Base-by-base conservation (phyloP, 164 flowering plant genomes). In the Piper longum region DNA sequence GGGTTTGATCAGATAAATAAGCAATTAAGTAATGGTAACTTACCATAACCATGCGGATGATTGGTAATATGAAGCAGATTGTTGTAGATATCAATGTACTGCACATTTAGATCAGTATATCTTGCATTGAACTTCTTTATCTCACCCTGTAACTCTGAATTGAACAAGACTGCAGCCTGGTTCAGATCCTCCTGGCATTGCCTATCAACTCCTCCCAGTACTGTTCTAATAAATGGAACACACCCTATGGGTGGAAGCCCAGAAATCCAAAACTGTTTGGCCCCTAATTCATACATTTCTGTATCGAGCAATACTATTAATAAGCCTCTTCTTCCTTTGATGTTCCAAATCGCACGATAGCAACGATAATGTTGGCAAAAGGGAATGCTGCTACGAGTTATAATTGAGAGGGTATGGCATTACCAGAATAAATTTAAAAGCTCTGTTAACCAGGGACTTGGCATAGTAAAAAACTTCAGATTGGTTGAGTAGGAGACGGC, bases 361-460 rank as follows among this genome's bases (percentile, higher is more conserved):
- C 36, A 26, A 26, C 36, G 36, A 26, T 26, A 26, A 26, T 26
- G 36, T 2, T 26, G 36, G 36, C 36, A 26, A 26, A 26, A 26
- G 36, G 36, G 36, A 54, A 54, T 5, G 14, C 56, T 7, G 7
- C 56, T 4, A 4, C 0, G 7, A 11, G 4, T 4, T 6, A 54
- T 16, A 4, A 54, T 16, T 16, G 8, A 7, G 17, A 54, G 17
- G 56, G 17, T 18, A 14, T 16, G 56, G 41, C 9, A 3, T 41
- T 65, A 68, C 71, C 66, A 57, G 36, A 41, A 57, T 7, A 42
- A 68, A 41, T 7, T 16, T 57, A 7, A 66, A 62, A 58, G 71
- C 61, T 14, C 42, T 13, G 7, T 51, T 52, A 44, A 58, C 57
- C 58, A 68, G 3, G 45, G 57, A 63, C 26, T 18, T 41, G 2